These are phyloP conservation scores for Diaporthe ampelina DNA, from an alignment of 2,329 filamentous ascomycete species.

Conservation along the genomic window DNA sequence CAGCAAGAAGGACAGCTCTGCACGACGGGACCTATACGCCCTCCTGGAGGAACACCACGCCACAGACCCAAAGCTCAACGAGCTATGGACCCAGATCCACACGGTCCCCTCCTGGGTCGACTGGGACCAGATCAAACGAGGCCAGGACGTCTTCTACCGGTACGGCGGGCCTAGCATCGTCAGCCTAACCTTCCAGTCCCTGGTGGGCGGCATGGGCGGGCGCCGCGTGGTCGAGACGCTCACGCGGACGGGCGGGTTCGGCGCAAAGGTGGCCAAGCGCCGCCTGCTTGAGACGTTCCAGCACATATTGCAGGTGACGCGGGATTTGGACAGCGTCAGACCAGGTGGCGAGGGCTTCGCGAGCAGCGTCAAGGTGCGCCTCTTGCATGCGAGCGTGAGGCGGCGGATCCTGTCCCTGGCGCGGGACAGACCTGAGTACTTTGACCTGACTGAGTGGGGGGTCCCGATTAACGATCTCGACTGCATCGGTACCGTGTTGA, in stretches of 20 bases:
- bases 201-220: conserved; percentile 81
- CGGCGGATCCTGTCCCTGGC: conserved; percentile 73
- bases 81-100: conserved; percentile 77
- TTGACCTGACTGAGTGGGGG: conserved; percentile 69
- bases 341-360: conserved; percentile 77
- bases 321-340: conserved; percentile 73
- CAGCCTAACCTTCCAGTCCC: conserved; percentile 73
- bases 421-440: conserved; percentile 71
- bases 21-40: conserved; percentile 71
- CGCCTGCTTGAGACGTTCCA: conserved; percentile 79
- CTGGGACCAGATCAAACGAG: conserved; percentile 80
- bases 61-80: conserved; percentile 65
- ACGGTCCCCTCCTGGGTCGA: conserved; percentile 82
- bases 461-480: conserved; percentile 84
- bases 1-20: conserved; percentile 48
- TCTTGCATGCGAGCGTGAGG: conserved; percentile 78
- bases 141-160: conserved; percentile 83
- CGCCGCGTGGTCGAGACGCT: conserved; percentile 81
- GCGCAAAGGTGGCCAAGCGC: conserved; percentile 74
- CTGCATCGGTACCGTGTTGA: conserved; percentile 77
- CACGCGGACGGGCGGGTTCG: conserved; percentile 81
- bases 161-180: conserved; percentile 78
- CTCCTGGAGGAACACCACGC: conserved; percentile 71
- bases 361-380: conserved; percentile 75
- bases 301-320: conserved; percentile 79